These are phyloP conservation scores for Eucalyptus erythrocorys DNA, from an alignment of 345 rosid species.

Conservation along the genomic window DNA sequence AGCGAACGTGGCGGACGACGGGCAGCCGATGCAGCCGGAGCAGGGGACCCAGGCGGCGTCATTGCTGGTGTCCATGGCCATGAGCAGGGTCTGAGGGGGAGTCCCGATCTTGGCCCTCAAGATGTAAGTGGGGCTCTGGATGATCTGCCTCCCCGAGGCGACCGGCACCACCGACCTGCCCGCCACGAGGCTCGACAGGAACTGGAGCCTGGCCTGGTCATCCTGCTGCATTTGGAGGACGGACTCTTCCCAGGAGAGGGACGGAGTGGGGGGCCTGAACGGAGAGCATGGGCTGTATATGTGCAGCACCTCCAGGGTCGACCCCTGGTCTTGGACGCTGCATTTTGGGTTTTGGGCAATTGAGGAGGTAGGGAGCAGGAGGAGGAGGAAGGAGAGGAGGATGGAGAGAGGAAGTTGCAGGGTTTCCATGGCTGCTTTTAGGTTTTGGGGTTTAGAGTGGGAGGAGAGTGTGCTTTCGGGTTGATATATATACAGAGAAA, in stretches of 20 bases:
- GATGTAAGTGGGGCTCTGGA: conserved; percentile 19
- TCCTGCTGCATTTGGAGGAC: conserved; percentile 53
- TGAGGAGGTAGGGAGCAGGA: conserved; percentile 4
- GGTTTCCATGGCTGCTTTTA: background rate
- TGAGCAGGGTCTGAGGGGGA: conserved; percentile 18
- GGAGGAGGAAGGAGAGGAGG: background rate
- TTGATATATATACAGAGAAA: background rate
- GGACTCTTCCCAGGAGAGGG: conserved; percentile 76
- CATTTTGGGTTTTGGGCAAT: conserved; percentile 29
- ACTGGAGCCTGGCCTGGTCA: conserved; percentile 67
- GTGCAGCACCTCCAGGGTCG: conserved; percentile 71
- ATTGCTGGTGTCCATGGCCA: conserved; percentile 19
- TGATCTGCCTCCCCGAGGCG: conserved; percentile 12
- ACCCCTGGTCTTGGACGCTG: conserved; percentile 22
- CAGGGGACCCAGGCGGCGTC: conserved; percentile 22
- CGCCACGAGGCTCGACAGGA: conserved; percentile 65
- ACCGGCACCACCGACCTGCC: conserved; percentile 41
- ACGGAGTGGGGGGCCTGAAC: conserved; percentile 28
- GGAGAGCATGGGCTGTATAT: conserved; percentile 75
- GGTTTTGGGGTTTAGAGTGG: background rate
- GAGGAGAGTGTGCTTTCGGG: background rate
- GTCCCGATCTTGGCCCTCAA: conserved; percentile 13
- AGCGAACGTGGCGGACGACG: conserved; percentile 43
- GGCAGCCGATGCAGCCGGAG: conserved; percentile 18
- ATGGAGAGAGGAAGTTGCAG: background rate